Evolutionary conservation across 768 basidiomycete genomes (phyloP).

Genomic region (Lactarius evosmus): DNA sequence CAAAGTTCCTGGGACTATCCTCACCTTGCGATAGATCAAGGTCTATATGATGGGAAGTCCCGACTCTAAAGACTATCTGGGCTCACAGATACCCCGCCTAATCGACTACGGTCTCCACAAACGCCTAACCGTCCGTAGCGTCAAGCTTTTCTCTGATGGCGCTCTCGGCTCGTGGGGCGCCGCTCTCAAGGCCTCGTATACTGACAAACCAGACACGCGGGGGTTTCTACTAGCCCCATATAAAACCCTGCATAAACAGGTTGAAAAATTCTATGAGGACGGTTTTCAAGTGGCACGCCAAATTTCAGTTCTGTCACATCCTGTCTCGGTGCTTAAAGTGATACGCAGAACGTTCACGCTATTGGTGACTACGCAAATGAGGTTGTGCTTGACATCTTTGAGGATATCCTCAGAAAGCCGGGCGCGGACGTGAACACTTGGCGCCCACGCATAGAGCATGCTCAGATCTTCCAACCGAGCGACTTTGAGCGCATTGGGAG

Average conservation of each 20-base stretch:
- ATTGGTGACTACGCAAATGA: slow-evolving; percentile 89
- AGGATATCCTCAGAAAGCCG: slow-evolving; percentile 42
- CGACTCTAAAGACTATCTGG: slow-evolving; percentile 36
- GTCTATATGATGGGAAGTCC: slow-evolving; percentile 59
- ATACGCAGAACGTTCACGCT: slow-evolving; percentile 74
- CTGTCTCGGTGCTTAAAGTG: not conserved
- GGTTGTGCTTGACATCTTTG: slow-evolving; percentile 79
- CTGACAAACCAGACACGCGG: slow-evolving; percentile 65
- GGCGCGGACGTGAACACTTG: slow-evolving; percentile 41
- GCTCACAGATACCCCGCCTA: slow-evolving; percentile 34
- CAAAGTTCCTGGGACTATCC: not conserved
- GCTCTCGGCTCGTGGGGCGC: slow-evolving; percentile 93
- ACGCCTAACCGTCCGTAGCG: slow-evolving; percentile 44
- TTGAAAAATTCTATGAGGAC: slow-evolving; percentile 63
- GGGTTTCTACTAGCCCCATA: slow-evolving; percentile 67
- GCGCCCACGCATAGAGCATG: slow-evolving; percentile 87
- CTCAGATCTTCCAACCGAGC: slow-evolving; percentile 73
- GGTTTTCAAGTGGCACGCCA: slow-evolving; percentile 79
- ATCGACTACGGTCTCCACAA: slow-evolving; percentile 37
- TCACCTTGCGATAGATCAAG: slow-evolving; percentile 43
- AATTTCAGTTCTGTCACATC: not conserved
- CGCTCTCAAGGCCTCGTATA: slow-evolving; percentile 80
- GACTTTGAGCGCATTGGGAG: slow-evolving; percentile 69
- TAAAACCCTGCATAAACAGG: slow-evolving; percentile 49
- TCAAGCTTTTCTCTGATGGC: slow-evolving; percentile 81